Conservation (phyloP, 306 rosid genomes). For the Vigna angularis region DNA sequence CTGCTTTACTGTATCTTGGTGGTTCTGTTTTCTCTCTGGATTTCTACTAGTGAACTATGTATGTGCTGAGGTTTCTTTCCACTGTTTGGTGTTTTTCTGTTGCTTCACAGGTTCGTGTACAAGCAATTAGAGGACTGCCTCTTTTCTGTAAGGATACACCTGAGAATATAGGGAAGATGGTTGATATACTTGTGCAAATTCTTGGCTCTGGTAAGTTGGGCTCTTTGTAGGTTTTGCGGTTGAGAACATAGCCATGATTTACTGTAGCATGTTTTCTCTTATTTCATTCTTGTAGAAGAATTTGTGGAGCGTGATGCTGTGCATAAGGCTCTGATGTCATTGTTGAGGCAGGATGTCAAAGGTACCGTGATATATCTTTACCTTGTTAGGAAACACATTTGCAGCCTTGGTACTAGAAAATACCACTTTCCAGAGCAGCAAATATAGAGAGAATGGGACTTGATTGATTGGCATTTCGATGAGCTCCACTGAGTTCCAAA, state of each 20-base stretch:
- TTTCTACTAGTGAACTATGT: not conserved
- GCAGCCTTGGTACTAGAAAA: not conserved
- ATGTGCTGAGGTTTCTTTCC: constrained; percentile 9
- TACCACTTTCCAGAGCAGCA: not conserved
- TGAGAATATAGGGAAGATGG: constrained; percentile 85
- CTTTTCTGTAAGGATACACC: constrained; percentile 99
- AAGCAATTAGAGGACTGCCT: constrained; percentile 97
- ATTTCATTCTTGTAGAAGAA: constrained; percentile 68
- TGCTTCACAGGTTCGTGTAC: constrained; percentile 85
- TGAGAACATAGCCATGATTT: constrained; percentile 10
- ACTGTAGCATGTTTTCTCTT: constrained; percentile 44
- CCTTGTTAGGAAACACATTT: not conserved
- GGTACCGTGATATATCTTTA: constrained; percentile 55
- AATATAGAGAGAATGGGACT: not conserved
- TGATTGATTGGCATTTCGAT: not conserved
- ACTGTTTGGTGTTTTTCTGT: constrained; percentile 13
- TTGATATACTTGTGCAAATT: constrained; percentile 92
- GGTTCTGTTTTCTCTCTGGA: not conserved
- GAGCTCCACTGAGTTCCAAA: not conserved
- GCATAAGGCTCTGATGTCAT: constrained; percentile 95
- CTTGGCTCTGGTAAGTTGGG: constrained; percentile 71
- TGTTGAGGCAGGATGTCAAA: constrained; percentile 95
- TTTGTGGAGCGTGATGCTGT: constrained; percentile 99
- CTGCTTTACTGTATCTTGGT: not conserved
- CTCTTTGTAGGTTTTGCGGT: constrained; percentile 13